Conservation (phyloP, 2,329 filamentous ascomycete genomes). For the Fusarium ramigenum region DNA sequence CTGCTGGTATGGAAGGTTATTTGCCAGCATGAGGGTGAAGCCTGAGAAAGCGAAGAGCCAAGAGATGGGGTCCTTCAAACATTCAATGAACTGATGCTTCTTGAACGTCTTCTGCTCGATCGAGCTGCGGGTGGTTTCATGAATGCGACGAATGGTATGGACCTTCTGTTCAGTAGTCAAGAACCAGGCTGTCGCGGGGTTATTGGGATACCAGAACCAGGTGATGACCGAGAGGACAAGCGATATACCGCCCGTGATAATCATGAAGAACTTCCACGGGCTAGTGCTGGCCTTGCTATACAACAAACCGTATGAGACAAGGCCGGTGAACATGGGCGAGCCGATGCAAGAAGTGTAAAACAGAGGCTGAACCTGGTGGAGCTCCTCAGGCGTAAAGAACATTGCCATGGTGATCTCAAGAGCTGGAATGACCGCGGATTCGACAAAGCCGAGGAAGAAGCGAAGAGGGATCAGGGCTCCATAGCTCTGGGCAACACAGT, state of each 20-base stretch:
- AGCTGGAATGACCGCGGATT: not conserved
- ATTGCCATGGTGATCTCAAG: not conserved
- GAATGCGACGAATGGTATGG: not conserved
- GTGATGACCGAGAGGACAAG: not conserved
- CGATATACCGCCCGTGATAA: not conserved
- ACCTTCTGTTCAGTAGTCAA: not conserved
- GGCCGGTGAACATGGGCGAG: not conserved
- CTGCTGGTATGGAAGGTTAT: not conserved
- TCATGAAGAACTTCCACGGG: slow-evolving; percentile 6
- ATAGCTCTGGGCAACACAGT: not conserved
- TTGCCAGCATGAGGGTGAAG: not conserved
- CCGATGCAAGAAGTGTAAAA: not conserved
- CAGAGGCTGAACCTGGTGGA: not conserved
- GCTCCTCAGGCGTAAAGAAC: not conserved
- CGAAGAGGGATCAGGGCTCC: not conserved
- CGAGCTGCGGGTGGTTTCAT: not conserved
- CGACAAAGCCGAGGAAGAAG: not conserved
- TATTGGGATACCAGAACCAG: not conserved
- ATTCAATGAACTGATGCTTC: not conserved
- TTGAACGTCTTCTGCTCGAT: slow-evolving; percentile 4
- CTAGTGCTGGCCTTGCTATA: not conserved
- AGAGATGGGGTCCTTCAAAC: not conserved
- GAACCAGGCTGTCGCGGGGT: not conserved
- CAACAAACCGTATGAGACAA: not conserved
- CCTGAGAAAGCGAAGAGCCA: not conserved